phyloP scores from a whole-genome alignment of 768 basidiomycete genomes.

The Mycena haematopus region DNA sequence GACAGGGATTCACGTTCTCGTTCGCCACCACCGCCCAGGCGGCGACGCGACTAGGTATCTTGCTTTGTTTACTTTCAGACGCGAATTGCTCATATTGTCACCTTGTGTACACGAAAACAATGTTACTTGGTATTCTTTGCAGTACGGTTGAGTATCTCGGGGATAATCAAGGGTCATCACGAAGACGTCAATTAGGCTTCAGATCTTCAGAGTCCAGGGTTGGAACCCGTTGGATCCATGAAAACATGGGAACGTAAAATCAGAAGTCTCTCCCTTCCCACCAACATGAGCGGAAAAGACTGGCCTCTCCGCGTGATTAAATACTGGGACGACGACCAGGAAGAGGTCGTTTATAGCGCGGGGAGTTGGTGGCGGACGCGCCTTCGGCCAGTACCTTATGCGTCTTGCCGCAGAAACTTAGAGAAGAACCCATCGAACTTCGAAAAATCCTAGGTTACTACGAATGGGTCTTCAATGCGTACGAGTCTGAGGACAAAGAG shows the following conservation, averaged over 20 bases:
- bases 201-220: too few species aligned
- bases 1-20: constrained; percentile 28
- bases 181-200: too few species aligned
- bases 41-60: constrained; percentile 24
- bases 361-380: constrained; percentile 2
- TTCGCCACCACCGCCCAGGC: constrained; percentile 20
- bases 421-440: constrained; percentile 9
- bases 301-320: constrained; percentile 14
- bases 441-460: constrained; percentile 17
- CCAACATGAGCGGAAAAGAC: neutral
- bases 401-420: constrained; percentile 7
- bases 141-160: too few species aligned
- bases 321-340: constrained; percentile 13
- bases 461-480: constrained; percentile 12
- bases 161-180: too few species aligned
- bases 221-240: neutral
- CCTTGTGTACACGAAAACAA: constrained; percentile 6
- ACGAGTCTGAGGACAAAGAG: constrained; percentile 3
- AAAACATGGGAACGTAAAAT: neutral
- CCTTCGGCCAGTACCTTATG: neutral
- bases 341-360: constrained; percentile 4
- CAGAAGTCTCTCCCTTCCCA: neutral
- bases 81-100: neutral
- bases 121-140: neutral
- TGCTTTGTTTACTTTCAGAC: neutral